These are phyloP conservation scores for Colletotrichum cuscutae DNA, from an alignment of 2,329 filamentous ascomycete genomes.

Conservation along the genomic window DNA sequence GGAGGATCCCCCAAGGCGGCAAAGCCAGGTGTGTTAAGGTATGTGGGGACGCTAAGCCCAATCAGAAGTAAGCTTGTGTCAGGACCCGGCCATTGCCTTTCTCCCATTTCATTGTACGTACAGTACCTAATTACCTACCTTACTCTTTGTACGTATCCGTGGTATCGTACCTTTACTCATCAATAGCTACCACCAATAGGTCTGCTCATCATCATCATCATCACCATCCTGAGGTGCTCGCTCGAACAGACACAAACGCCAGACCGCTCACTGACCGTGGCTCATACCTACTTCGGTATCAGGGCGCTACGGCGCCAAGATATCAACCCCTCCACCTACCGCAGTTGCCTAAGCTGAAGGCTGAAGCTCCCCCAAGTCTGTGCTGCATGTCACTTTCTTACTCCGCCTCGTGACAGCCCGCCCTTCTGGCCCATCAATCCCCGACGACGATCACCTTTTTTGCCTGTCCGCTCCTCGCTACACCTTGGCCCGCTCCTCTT, in stretches of 20 bases:
- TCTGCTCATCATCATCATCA: background rate
- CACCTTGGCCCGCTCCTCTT: background rate
- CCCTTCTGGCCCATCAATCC: constrained; percentile 5
- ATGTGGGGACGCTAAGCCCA: constrained; percentile 28
- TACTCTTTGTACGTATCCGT: too few relatives aligned
- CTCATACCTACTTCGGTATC: too few relatives aligned
- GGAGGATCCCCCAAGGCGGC: background rate
- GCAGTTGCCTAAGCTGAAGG: background rate
- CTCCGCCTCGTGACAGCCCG: constrained; percentile 32
- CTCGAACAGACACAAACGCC: background rate
- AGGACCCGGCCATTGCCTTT: constrained; percentile 6
- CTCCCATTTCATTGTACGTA: too few relatives aligned
- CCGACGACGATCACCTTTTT: constrained; percentile 16
- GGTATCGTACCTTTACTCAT: too few relatives aligned
- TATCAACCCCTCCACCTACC: background rate
- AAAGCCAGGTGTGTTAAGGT: background rate
- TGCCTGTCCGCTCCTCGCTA: background rate
- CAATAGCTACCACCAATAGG: too few relatives aligned
- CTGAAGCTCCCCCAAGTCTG: constrained; percentile 9
- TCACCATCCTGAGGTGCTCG: background rate
- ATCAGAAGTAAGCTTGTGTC: constrained; percentile 34
- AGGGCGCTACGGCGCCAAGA: background rate
- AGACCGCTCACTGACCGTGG: constrained; percentile 1
- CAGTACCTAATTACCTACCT: too few relatives aligned
- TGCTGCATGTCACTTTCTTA: constrained; percentile 29